Base-by-base conservation (phyloP, 2,329 filamentous ascomycete species). In the Arthrobotrys entomopaga region DNA sequence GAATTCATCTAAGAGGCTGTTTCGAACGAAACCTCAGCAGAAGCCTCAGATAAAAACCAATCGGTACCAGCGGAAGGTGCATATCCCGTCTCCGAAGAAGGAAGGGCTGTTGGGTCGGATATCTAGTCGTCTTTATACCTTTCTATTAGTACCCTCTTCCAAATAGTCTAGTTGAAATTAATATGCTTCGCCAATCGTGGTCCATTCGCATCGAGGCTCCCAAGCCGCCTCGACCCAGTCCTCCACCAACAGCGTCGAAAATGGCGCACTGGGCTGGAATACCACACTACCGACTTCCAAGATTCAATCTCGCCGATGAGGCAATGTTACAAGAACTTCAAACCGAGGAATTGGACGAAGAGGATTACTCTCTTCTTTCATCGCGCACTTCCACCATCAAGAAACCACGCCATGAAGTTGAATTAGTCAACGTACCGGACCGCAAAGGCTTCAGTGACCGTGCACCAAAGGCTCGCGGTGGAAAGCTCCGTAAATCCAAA, bases 261-360 rank as follows among this genome's bases (percentile, higher is more conserved):
- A 46, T 74, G 19, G 70, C 70, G 5, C 70, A 74, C 16, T 74
- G 70, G 70, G 70, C 63, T 19, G 70, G 70, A 38, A 61, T 74
- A 63, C 70, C 70, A 20, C 70, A 64, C 38, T 74, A 74, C 38
- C 63, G 70, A 16, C 63, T 74, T 54, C 70, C 70, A 38, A 60
- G 70, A 42, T 74, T 74, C 49, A 67, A 74, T 52, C 52, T 74
- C 16, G 29, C 63, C 20, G 70, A 74, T 22, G 70, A 74, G 42
- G 70, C 63, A 22, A 63, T 74, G 63, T 52, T 74, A 29, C 57
- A 67, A 26, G 70, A 74, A 29, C 63, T 74, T n/a, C 70, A 74
- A 54, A 57, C 49, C 1, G 70, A 74, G 8, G 63, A 74, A 57
- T 22, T 74, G 40, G 64, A 59, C 7, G 70, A 67, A 38, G 70